These are phyloP conservation scores for Manihot esculenta DNA, from an alignment of 441 rosid species.

Conservation along the genomic window DNA sequence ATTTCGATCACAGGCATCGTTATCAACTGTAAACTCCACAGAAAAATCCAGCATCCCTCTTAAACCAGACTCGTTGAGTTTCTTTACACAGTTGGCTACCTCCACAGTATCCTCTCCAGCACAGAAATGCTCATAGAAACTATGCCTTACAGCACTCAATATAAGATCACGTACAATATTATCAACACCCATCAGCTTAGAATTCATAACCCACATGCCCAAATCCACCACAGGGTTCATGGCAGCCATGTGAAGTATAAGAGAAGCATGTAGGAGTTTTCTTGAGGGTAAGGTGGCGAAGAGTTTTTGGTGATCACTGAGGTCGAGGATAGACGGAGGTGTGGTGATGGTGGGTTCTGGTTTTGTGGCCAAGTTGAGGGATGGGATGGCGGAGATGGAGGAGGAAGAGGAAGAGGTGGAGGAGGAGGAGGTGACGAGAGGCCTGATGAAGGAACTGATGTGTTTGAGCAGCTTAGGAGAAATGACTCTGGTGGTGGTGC, in stretches of 20 bases:
- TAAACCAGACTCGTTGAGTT: slow-evolving; percentile 51
- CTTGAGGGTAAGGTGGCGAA: slow-evolving; percentile 45
- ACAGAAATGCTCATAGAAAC: slow-evolving; percentile 75
- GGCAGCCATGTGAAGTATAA: slow-evolving; percentile 52
- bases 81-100: slow-evolving; percentile 38
- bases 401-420: slow-evolving; percentile 40
- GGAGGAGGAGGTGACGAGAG: slow-evolving; percentile 37
- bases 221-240: slow-evolving; percentile 61
- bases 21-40: slow-evolving; percentile 59
- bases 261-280: slow-evolving; percentile 51
- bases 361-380: slow-evolving; percentile 28
- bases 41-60: slow-evolving; percentile 74
- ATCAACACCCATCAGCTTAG: slow-evolving; percentile 46
- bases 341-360: slow-evolving; percentile 6
- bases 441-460: slow-evolving; percentile 21
- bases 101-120: slow-evolving; percentile 57
- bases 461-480: slow-evolving; percentile 35
- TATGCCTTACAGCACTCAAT: slow-evolving; percentile 36
- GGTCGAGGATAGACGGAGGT: slow-evolving; percentile 34
- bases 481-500: slow-evolving; percentile 40
- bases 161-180: slow-evolving; percentile 37
- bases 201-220: slow-evolving; percentile 70
- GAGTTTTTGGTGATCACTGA: slow-evolving; percentile 47
- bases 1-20: slow-evolving; percentile 56
- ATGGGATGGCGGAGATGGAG: slow-evolving; percentile 38